Percentiles rank a stretch among this genome's conserved stretches.
phyloP scores from a whole-genome alignment of 75 land plant species.

The Larix kaempferi region DNA sequence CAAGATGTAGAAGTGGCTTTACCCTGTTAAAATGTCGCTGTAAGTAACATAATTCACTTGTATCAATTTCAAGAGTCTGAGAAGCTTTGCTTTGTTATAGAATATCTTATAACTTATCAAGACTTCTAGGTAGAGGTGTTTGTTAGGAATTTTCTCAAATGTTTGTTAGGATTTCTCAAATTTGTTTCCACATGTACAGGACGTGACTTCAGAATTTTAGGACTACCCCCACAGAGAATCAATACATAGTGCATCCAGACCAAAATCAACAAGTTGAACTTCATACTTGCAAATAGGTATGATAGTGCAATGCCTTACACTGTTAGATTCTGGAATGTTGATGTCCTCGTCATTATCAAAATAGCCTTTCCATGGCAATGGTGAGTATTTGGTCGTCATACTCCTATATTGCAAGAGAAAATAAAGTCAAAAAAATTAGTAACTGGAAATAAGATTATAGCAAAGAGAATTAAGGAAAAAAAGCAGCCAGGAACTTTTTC shows the following conservation, averaged over 20 bases:
- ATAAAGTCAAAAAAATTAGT: too few species aligned
- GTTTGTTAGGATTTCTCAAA: neutral
- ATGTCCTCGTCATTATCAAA: slow-evolving; percentile 83
- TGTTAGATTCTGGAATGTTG: slow-evolving; percentile 48
- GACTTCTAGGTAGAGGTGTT: neutral
- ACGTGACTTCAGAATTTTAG: slow-evolving; percentile 2
- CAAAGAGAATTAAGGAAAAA: too few species aligned
- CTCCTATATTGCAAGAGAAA: too few species aligned
- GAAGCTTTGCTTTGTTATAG: neutral
- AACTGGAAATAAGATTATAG: too few species aligned
- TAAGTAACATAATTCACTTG: neutral
- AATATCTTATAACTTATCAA: neutral
- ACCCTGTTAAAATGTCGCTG: too few species aligned
- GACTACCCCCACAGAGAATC: neutral
- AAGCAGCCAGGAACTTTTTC: too few species aligned
- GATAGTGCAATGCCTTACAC: slow-evolving; percentile 37
- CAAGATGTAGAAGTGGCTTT: too few species aligned
- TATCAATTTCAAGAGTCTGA: slow-evolving; percentile 1
- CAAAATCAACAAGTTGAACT: neutral
- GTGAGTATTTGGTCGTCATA: slow-evolving; percentile 42
- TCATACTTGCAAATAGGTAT: neutral
- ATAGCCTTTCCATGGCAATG: slow-evolving; percentile 71
- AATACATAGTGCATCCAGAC: neutral
- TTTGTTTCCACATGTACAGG: neutral
- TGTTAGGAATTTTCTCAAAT: neutral